Percentiles rank a stretch among this genome's conserved stretches.
phyloP scores from a whole-genome alignment of 257 asterid species.

The Apocynum venetum region DNA sequence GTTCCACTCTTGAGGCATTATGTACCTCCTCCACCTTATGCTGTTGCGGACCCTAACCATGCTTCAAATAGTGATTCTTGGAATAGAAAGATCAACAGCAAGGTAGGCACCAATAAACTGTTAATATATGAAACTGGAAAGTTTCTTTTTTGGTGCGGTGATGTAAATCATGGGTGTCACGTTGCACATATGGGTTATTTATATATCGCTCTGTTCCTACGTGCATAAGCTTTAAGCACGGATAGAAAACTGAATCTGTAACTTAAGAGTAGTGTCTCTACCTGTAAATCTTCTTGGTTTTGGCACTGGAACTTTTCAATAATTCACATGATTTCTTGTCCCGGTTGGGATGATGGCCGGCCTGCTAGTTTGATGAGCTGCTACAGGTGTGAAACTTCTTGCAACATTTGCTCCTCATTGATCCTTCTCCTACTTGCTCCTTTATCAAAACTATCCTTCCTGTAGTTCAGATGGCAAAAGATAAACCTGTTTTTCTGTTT shows the following conservation, averaged over 20 bases:
- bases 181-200: neutral
- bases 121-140: neutral
- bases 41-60: conserved; percentile 52
- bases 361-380: neutral
- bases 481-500: neutral
- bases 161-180: neutral
- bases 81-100: conserved; percentile 63
- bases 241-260: neutral
- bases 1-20: conserved; percentile 81
- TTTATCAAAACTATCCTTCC: neutral
- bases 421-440: no score
- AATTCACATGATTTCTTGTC: neutral
- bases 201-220: neutral
- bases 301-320: neutral
- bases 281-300: neutral
- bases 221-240: neutral
- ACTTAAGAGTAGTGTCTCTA: neutral
- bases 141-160: no score
- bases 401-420: neutral
- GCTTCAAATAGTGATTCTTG: conserved; percentile 60
- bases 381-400: neutral
- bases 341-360: neutral
- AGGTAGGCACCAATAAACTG: conserved; percentile 38
- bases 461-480: neutral
- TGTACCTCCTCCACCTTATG: conserved; percentile 55